Percentiles rank a stretch among this genome's conserved stretches.
Conservation (phyloP, 257 asterid genomes). For the Primulina huaijiensis region DNA sequence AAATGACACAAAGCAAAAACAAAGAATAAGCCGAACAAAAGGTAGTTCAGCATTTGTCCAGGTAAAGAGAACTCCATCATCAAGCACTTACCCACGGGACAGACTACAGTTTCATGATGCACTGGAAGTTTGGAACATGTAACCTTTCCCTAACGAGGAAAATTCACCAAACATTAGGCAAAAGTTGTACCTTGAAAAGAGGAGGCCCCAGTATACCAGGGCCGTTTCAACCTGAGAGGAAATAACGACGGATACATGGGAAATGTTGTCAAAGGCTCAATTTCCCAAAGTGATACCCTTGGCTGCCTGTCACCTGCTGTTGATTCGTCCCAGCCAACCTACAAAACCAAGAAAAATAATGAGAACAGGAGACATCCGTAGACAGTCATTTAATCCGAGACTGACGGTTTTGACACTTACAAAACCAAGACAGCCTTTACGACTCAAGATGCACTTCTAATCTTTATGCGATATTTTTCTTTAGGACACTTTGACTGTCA, state of each 20-base stretch:
- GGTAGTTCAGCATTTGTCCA: too few relatives aligned
- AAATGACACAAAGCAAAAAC: background rate
- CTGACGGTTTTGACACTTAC: background rate
- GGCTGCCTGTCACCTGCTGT: slow-evolving; percentile 99
- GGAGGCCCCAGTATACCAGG: slow-evolving; percentile 93
- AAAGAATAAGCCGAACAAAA: background rate
- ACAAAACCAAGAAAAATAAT: slow-evolving; percentile 8
- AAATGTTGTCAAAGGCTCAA: slow-evolving; percentile 92
- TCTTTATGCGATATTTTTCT: too few relatives aligned
- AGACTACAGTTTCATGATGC: background rate
- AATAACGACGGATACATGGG: slow-evolving; percentile 93
- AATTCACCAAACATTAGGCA: slow-evolving; percentile 14
- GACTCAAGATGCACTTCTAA: too few relatives aligned
- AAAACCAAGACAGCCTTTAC: background rate
- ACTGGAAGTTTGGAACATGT: background rate
- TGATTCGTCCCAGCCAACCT: slow-evolving; percentile 99
- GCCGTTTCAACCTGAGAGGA: slow-evolving; percentile 88
- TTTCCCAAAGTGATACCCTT: slow-evolving; percentile 92
- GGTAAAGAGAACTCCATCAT: background rate
- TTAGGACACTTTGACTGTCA: too few relatives aligned
- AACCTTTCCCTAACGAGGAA: background rate
- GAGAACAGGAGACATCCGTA: slow-evolving; percentile 1
- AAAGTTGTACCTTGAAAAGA: slow-evolving; percentile 74
- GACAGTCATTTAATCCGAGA: background rate
- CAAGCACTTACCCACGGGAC: background rate